Evolutionary conservation across 2,329 filamentous ascomycete genomes (phyloP), one percentile per base, ranked within the genome.

Genomic region (Alternaria ethzedia): DNA sequence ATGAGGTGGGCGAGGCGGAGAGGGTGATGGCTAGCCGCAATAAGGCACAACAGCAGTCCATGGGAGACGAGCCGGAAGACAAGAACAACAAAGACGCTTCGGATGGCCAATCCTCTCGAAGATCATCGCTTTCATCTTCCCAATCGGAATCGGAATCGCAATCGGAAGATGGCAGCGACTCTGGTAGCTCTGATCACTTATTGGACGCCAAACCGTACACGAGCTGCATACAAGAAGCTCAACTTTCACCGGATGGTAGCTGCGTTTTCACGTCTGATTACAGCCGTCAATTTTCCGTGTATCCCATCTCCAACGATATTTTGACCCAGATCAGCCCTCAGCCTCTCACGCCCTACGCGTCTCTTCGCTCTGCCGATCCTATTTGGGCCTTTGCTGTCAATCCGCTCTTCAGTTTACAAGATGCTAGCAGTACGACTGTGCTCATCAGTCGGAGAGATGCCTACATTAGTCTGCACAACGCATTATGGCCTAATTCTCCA

Each of bases 401-500:
- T 66, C 88, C 88, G 0, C 78, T 80, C 59, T 90, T 85, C 78
- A 78, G 83, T 60, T 78, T 88, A 12, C 80, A 83, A 47, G 82
- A 88, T 58, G 74, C 83, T 3, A 80, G 79, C 6, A 86, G 82
- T 1, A 83, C 82, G 2, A 75, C 86, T 5, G 79, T 88, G 10
- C 81, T 90, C 2, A 81, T 84, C 23, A 86, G 86, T 41, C 77
- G 83, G 6, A 79, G 83, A 26, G 84, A 88, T 63, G 83, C 86
- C 50, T 88, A 88, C 5, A 85, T 90, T 57, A 82, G 83, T 10
- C 78, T 90, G 13, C 79, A 82, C 61, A 89, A 88, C 52, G 85
- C 85, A 3, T 75, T 89, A 17, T 81, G 83, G 57, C 82, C 84
- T 52, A 43, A 63, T 3, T 44, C 74, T 56, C 45, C 25, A 9